phyloP scores from a whole-genome alignment of 2,329 filamentous ascomycete species.

The Venturia asperata region DNA sequence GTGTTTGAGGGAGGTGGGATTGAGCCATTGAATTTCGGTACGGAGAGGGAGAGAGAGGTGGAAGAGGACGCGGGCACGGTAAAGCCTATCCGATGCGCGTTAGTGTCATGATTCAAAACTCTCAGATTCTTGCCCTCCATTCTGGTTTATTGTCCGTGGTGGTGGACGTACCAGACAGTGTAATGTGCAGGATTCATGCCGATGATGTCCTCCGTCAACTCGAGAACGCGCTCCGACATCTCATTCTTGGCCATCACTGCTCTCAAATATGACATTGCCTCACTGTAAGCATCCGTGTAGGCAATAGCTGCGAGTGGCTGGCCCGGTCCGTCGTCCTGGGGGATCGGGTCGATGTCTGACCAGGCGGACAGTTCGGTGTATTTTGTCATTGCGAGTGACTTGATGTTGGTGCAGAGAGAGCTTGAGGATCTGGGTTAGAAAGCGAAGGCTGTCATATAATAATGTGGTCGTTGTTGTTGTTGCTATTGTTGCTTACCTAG shows the following conservation, averaged over 20 bases:
- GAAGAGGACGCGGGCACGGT: constrained; percentile 73
- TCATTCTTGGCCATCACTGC: constrained; percentile 89
- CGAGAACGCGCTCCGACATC: constrained; percentile 67
- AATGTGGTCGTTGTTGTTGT: neutral
- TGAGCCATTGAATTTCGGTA: constrained; percentile 79
- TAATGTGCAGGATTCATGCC: constrained; percentile 93
- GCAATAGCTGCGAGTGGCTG: constrained; percentile 84
- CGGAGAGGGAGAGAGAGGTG: constrained; percentile 51
- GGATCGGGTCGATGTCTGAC: constrained; percentile 77
- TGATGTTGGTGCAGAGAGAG: neutral
- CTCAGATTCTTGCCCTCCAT: neutral
- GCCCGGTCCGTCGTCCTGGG: constrained; percentile 68
- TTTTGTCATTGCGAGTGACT: constrained; percentile 29
- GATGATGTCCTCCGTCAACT: constrained; percentile 84
- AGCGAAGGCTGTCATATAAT: neutral
- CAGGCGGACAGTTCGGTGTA: constrained; percentile 67
- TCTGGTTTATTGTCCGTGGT: neutral
- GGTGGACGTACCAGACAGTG: constrained; percentile 68
- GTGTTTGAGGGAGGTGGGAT: constrained; percentile 70
- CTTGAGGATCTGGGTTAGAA: neutral
- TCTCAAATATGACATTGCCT: constrained; percentile 88
- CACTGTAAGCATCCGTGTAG: constrained; percentile 81
- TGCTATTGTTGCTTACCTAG: too few species aligned
- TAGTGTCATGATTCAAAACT: neutral
- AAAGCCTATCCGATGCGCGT: constrained; percentile 50